Percentiles rank a stretch among this genome's conserved stretches.
These are phyloP conservation scores for Daedaleopsis nitida DNA, from an alignment of 768 basidiomycete species.

Conservation along the genomic window DNA sequence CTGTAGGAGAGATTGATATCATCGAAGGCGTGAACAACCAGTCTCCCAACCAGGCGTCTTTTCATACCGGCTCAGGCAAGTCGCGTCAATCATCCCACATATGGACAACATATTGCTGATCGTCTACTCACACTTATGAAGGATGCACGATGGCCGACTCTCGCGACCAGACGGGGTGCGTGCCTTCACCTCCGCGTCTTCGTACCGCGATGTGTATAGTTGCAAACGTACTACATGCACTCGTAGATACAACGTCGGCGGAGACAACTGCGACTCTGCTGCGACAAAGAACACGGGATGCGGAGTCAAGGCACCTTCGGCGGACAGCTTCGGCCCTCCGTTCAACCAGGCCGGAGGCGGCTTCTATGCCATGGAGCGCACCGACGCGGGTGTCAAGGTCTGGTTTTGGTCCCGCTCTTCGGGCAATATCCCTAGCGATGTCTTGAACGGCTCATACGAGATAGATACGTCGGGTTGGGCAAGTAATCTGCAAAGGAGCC, in stretches of 20 bases:
- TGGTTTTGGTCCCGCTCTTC: slow-evolving; percentile 70
- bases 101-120: not conserved
- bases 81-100: slow-evolving; percentile 11
- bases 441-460: slow-evolving; percentile 38
- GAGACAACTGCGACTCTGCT: slow-evolving; percentile 51
- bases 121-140: not conserved
- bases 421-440: slow-evolving; percentile 46
- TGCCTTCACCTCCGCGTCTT: not conserved
- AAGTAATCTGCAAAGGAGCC: not conserved
- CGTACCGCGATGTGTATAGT: not conserved
- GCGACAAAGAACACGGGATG: slow-evolving; percentile 57
- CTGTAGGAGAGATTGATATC: slow-evolving; percentile 51
- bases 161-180: not conserved
- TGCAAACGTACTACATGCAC: not conserved
- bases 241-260: slow-evolving; percentile 4
- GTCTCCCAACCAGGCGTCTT: slow-evolving; percentile 48
- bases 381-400: slow-evolving; percentile 56
- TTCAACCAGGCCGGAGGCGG: slow-evolving; percentile 66
- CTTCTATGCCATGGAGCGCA: slow-evolving; percentile 67
- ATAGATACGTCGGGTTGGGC: slow-evolving; percentile 60
- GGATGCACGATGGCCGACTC: not conserved
- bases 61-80: slow-evolving; percentile 57
- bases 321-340: slow-evolving; percentile 53
- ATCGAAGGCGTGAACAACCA: slow-evolving; percentile 61
- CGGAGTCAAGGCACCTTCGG: slow-evolving; percentile 44